Percentiles rank a stretch among this genome's conserved stretches.
These are phyloP conservation scores for Acanthamoeba triangularis DNA, from an alignment of 208 protist genomes.

Conservation along the genomic window DNA sequence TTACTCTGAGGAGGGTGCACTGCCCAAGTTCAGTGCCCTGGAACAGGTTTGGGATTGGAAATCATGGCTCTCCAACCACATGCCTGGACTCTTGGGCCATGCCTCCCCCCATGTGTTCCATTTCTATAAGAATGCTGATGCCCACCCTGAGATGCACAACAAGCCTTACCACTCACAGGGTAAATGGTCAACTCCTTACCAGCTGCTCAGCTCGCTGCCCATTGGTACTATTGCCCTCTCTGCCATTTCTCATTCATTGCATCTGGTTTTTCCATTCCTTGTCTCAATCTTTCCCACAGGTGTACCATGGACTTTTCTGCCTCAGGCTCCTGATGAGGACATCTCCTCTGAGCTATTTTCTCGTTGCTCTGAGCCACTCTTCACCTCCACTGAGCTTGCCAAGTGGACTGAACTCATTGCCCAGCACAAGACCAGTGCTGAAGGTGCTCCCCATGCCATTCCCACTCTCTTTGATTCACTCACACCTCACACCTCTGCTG, in stretches of 20 bases:
- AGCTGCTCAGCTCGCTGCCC: background rate
- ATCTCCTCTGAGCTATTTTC: no score
- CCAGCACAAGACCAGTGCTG: no score
- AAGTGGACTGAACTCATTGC: no score
- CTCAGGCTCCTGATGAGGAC: no score
- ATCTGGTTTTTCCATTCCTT: background rate
- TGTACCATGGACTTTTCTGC: no score
- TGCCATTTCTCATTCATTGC: background rate
- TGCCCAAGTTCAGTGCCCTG: background rate
- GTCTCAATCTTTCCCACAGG: no score
- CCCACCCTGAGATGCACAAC: background rate
- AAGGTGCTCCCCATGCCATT: no score
- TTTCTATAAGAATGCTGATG: background rate
- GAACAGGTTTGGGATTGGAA: constrained; percentile 19
- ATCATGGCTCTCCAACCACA: background rate
- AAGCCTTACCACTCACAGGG: background rate
- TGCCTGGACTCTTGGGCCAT: background rate
- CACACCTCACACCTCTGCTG: background rate
- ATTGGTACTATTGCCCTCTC: background rate
- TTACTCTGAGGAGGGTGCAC: background rate
- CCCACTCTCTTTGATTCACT: background rate
- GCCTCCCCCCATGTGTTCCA: background rate
- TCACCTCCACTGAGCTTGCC: no score
- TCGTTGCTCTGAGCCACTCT: no score
- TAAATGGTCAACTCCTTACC: background rate